Evolutionary conservation across 495 filamentous ascomycete genomes (phyloP).

Genomic region (Penicillium taxi): DNA sequence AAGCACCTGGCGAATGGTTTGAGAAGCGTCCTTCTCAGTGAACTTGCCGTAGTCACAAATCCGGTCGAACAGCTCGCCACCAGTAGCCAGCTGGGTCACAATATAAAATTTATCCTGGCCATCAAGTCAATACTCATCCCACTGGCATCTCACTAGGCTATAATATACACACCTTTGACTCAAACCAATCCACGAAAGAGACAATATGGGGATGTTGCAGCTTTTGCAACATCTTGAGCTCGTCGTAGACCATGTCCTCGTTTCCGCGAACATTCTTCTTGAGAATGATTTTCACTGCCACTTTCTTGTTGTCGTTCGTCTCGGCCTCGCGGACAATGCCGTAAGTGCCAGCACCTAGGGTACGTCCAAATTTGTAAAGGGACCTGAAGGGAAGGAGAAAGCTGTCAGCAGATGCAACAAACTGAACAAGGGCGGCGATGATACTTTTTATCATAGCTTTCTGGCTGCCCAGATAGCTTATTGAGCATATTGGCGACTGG

Average conservation of each 20-base stretch:
- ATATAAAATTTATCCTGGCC: constrained; percentile 98
- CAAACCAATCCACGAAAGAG: constrained; percentile 98
- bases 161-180: constrained; percentile 57
- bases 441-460: constrained; percentile 98
- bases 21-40: constrained; percentile 96
- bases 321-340: constrained; percentile 97
- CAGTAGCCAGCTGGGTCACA: constrained; percentile 92
- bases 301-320: constrained; percentile 64
- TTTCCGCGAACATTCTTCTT: constrained; percentile 99
- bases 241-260: constrained; percentile 97
- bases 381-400: constrained; percentile 49
- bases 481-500: constrained; percentile 88
- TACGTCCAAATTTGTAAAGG: constrained; percentile 84
- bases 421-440: background rate
- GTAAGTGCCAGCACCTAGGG: constrained; percentile 94
- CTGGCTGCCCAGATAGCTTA: constrained; percentile 94
- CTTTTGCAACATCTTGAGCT: constrained; percentile 82
- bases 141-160: too few species aligned
- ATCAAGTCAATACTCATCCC: constrained; percentile 7
- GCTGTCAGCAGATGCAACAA: too few species aligned
- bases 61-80: constrained; percentile 94
- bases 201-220: constrained; percentile 95
- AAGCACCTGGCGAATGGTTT: constrained; percentile 91
- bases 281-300: constrained; percentile 97
- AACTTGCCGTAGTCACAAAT: constrained; percentile 99